A percentile compares a stretch with the other conserved stretches of the same genome.
Conservation (phyloP, 305 asterid species). For the Striga hermonthica region DNA sequence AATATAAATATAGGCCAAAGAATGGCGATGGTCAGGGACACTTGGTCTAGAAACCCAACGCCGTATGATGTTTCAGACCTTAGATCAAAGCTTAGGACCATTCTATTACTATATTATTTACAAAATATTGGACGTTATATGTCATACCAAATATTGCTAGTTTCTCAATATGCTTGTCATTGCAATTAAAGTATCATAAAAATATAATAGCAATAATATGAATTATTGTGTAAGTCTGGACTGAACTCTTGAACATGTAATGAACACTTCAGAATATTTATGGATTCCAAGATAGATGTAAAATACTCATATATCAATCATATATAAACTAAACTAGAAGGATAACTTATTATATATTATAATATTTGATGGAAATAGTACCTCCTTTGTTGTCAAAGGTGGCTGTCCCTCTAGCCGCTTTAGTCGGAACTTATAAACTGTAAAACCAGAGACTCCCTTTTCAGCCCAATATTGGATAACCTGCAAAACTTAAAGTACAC, state of each 20-base stretch:
- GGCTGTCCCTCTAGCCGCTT: slow-evolving; percentile 77
- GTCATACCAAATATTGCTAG: too few relatives aligned
- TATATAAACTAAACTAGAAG: neutral
- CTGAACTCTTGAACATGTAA: neutral
- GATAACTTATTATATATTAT: slow-evolving; percentile 8
- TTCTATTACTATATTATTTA: too few relatives aligned
- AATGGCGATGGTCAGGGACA: too few relatives aligned
- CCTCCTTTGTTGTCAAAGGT: slow-evolving; percentile 77
- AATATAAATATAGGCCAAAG: neutral
- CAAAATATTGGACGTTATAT: too few relatives aligned
- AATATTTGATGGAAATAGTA: slow-evolving; percentile 18
- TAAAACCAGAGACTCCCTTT: slow-evolving; percentile 77
- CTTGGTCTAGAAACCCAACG: too few relatives aligned
- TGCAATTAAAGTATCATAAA: neutral
- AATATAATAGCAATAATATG: neutral
- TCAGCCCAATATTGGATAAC: slow-evolving; percentile 76
- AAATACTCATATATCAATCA: slow-evolving; percentile 9
- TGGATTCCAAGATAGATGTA: neutral
- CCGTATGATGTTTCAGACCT: too few relatives aligned
- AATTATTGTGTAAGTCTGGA: neutral
- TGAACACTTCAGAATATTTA: neutral
- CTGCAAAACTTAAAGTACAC: slow-evolving; percentile 40
- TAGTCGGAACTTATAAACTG: slow-evolving; percentile 64
- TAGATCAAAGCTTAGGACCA: too few relatives aligned
- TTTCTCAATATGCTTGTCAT: too few relatives aligned